Evolutionary conservation across 2,329 filamentous ascomycete species (phyloP).

Genomic region (Gremmenia infestans): DNA sequence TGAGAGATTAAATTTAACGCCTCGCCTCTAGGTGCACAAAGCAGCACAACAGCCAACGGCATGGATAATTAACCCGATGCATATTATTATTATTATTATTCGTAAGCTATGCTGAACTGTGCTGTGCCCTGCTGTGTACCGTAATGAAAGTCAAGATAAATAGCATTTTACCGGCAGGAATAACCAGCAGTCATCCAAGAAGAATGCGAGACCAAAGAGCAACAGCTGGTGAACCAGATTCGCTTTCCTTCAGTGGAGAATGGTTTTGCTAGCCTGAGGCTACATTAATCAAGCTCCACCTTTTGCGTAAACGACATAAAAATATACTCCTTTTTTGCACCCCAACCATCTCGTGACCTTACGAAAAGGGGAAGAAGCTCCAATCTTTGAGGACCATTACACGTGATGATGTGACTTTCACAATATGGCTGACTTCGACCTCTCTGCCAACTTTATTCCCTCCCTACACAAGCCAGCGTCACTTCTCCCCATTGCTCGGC

Average conservation of each 20-base stretch:
- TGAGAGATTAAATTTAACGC: constrained; percentile 12
- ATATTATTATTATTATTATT: too few species aligned
- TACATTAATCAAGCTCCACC: not conserved
- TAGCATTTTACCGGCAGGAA: not conserved
- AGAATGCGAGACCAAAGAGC: not conserved
- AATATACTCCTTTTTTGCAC: not conserved
- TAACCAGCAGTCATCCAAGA: not conserved
- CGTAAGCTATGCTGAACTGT: not conserved
- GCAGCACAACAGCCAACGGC: not conserved
- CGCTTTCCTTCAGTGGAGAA: not conserved
- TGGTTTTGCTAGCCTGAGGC: not conserved
- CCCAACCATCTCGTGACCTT: not conserved
- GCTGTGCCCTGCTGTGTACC: not conserved
- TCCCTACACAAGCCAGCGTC: constrained; percentile 80
- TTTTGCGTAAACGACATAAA: not conserved
- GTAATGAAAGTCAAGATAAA: not conserved
- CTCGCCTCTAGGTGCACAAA: not conserved
- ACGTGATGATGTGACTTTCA: constrained; percentile 13
- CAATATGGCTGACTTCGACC: constrained; percentile 45
- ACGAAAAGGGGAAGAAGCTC: not conserved
- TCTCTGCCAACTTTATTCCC: constrained; percentile 63
- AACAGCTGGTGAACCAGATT: too few species aligned
- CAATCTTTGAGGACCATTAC: not conserved
- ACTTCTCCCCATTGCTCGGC: constrained; percentile 80
- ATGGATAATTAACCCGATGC: not conserved